Conservation (phyloP, 2,329 filamentous ascomycete genomes). For the Fusarium pininemorale region DNA sequence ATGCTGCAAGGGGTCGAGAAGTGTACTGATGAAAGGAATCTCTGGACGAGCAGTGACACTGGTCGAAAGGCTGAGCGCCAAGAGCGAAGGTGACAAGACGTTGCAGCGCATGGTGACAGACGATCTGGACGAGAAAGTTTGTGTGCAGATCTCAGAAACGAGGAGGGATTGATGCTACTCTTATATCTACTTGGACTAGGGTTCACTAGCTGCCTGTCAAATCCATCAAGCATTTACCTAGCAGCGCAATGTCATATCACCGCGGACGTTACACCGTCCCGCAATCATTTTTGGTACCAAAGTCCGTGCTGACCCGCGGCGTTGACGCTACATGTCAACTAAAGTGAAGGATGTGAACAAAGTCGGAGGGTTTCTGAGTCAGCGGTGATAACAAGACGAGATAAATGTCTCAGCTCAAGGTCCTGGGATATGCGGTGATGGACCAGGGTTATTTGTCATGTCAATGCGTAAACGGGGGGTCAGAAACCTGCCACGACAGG, state of each 20-base stretch:
- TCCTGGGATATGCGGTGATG: not conserved
- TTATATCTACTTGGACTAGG: slow-evolving; percentile 3
- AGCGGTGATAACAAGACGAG: not conserved
- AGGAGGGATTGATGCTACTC: not conserved
- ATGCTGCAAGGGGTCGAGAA: slow-evolving; percentile 26
- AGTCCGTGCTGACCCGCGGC: not conserved
- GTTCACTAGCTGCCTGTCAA: not conserved
- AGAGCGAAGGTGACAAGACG: slow-evolving; percentile 1
- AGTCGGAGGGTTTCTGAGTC: not conserved
- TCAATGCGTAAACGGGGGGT: not conserved
- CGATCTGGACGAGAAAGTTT: not conserved
- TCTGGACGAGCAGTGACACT: slow-evolving; percentile 7
- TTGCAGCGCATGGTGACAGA: slow-evolving; percentile 16
- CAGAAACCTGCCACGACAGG: not conserved
- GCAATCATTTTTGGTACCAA: not conserved
- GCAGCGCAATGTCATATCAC: not conserved
- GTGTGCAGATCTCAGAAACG: not conserved
- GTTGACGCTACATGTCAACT: not conserved
- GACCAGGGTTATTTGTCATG: not conserved
- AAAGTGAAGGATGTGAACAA: not conserved
- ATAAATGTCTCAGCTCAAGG: not conserved
- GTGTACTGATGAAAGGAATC: slow-evolving; percentile 27
- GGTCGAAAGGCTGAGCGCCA: slow-evolving; percentile 23
- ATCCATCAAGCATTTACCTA: not conserved
- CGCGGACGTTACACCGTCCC: not conserved